Evolutionary conservation across 345 rosid species (phyloP).

Genomic region (Corchorus olitorius): DNA sequence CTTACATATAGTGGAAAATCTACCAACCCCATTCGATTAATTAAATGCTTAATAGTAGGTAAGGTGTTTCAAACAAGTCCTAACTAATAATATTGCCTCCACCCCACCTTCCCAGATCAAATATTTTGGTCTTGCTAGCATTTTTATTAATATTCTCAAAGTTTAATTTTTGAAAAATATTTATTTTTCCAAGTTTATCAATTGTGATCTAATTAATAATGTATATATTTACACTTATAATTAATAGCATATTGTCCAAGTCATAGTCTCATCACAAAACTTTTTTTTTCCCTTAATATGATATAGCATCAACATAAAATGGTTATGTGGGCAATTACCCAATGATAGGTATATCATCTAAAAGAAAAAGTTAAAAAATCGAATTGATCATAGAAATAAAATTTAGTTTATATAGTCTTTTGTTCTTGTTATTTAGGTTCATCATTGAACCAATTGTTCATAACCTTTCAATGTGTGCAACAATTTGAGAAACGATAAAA

Average conservation of each 20-base stretch:
- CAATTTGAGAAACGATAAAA: too few relatives aligned
- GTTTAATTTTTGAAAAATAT: background rate
- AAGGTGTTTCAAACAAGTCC: background rate
- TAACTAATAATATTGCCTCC: background rate
- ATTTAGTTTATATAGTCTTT: background rate
- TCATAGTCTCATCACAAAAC: background rate
- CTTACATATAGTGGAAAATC: background rate
- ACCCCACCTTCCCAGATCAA: background rate
- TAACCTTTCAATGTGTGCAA: too few relatives aligned
- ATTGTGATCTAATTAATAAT: background rate
- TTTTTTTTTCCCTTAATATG: background rate
- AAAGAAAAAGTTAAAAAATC: background rate
- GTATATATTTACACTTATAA: background rate
- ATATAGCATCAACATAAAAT: background rate
- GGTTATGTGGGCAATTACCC: background rate
- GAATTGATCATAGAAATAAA: background rate
- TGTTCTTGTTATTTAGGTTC: background rate
- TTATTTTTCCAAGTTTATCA: background rate
- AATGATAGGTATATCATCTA: background rate
- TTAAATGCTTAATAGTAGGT: background rate
- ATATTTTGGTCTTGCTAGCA: background rate
- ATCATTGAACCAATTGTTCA: background rate
- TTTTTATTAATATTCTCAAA: background rate
- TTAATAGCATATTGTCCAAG: background rate
- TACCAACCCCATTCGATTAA: constrained; percentile 12